A percentile compares a stretch with the other conserved stretches of the same genome.
phyloP scores from a whole-genome alignment of 2,329 filamentous ascomycete genomes.

The Microsporum audouinii region DNA sequence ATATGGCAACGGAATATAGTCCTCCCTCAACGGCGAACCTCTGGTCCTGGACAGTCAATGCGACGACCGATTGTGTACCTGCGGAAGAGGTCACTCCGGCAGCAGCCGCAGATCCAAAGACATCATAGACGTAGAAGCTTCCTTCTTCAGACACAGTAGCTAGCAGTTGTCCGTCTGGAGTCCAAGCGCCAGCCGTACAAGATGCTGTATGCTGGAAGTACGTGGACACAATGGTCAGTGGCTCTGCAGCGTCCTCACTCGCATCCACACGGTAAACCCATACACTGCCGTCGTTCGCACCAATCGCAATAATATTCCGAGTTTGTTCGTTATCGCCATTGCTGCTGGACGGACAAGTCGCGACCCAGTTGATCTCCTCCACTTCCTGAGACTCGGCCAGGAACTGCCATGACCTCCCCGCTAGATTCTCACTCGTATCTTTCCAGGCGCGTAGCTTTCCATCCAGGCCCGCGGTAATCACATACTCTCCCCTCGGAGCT shows the following conservation, averaged over 20 bases:
- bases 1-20: constrained; percentile 74
- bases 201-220: constrained; percentile 82
- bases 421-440: constrained; percentile 35
- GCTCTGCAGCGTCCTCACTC: constrained; percentile 45
- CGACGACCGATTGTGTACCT: constrained; percentile 56
- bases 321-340: constrained; percentile 42
- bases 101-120: constrained; percentile 65
- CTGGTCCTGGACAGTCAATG: constrained; percentile 69
- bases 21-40: constrained; percentile 87
- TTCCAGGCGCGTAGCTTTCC: constrained; percentile 66
- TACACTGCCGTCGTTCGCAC: constrained; percentile 79
- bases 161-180: constrained; percentile 71
- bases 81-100: constrained; percentile 47
- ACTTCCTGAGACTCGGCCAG: constrained; percentile 76
- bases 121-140: constrained; percentile 84
- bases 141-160: constrained; percentile 83
- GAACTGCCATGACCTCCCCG: constrained; percentile 50
- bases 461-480: constrained; percentile 80
- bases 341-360: constrained; percentile 52
- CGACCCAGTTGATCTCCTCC: constrained; percentile 87
- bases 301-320: constrained; percentile 68
- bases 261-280: constrained; percentile 85
- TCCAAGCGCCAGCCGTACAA: constrained; percentile 86
- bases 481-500: constrained; percentile 66
- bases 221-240: constrained; percentile 73